Evolutionary conservation across 108 stramenopile species (phyloP), one percentile per base, ranked within the genome.

Genomic region (Poteriospumella lacustris): DNA sequence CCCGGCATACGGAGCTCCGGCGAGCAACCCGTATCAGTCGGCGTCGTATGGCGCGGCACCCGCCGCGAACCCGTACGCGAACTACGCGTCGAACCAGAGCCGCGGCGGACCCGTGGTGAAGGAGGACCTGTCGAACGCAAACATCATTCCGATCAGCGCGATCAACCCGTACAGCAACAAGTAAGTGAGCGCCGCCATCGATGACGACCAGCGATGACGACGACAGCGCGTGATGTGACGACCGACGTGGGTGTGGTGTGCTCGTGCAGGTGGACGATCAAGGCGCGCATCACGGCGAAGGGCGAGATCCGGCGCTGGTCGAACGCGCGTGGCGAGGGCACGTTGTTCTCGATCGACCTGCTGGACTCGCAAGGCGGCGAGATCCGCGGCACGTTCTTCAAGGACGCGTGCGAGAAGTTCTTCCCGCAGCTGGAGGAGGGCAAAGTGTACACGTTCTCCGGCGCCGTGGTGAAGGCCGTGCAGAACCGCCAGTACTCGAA

Each of bases 151-250:
- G 43, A 96, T 97, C 81, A 44, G 85, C 26, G 86, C 84, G 38
- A 89, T 97, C 58, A 97, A 97, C 88, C 93, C 94, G 83, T 97
- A 97, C 85, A 87, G 91, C 75, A 95, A 93, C 81, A 90, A 92
- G 38, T 97, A 93, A 91, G 47, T 9, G 26, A 43, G 47, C 72
- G 19, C 36, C 19, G 12, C 33, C 5, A 12, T 12, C 9, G 3
- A 5, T 5, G 5, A 34, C 62, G 19, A 19, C 19, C 33, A 38
- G 12, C 19, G 38, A 67, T 12, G 19, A 12, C 3, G 3, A 15
- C 44, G 15, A 47, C 44, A 47, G 44, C 44, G 15, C 44, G 15
- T 5, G 44, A 15, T 12, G 44, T 12, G 44, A 47, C 9, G 15
- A 47, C 5, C 5, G 9, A 47, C 44, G 9, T 15, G 9, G 9